Percentiles rank a stretch among this genome's conserved stretches.
These are phyloP conservation scores for Termitomyces sp. DNA, from an alignment of 768 basidiomycete genomes.

Conservation along the genomic window DNA sequence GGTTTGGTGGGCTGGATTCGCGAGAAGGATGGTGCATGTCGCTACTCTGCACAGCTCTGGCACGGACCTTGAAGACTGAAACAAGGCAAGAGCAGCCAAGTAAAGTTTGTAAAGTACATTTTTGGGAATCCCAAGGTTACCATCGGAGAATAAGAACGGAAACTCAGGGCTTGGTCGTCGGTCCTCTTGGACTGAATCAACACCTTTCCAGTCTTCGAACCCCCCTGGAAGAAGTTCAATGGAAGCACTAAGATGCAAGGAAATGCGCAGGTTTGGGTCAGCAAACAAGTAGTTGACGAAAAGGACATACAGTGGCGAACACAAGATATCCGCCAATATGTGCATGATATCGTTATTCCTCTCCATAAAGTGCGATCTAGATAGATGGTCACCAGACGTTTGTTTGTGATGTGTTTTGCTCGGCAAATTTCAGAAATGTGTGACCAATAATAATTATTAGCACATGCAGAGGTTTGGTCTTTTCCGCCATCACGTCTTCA, in stretches of 20 bases:
- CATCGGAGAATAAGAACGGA: constrained; percentile 53
- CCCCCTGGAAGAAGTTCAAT: constrained; percentile 63
- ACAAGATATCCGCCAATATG: constrained; percentile 19
- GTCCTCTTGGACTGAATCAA: constrained; percentile 12
- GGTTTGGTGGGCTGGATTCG: constrained; percentile 66
- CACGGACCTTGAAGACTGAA: constrained; percentile 21
- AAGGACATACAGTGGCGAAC: constrained; percentile 19
- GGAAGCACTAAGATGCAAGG: constrained; percentile 29
- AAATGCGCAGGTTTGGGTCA: neutral
- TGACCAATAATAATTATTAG: neutral
- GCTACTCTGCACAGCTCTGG: constrained; percentile 19
- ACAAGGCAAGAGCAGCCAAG: constrained; percentile 32
- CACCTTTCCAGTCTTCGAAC: constrained; percentile 36
- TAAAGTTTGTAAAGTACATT: constrained; percentile 51
- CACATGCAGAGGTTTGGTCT: constrained; percentile 10
- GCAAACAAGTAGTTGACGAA: neutral
- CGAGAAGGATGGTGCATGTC: constrained; percentile 48
- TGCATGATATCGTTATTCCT: constrained; percentile 5
- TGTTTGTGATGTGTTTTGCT: neutral
- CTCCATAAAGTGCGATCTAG: constrained; percentile 1
- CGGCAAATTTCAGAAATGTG: neutral
- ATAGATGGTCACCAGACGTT: neutral
- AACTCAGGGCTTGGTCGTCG: constrained; percentile 21
- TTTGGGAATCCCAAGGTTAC: constrained; percentile 61
- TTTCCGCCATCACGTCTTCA: constrained; percentile 7